A percentile compares a stretch with the other conserved stretches of the same genome.
These are phyloP conservation scores for Colletotrichum tanaceti DNA, from an alignment of 2,329 filamentous ascomycete species.

Conservation along the genomic window DNA sequence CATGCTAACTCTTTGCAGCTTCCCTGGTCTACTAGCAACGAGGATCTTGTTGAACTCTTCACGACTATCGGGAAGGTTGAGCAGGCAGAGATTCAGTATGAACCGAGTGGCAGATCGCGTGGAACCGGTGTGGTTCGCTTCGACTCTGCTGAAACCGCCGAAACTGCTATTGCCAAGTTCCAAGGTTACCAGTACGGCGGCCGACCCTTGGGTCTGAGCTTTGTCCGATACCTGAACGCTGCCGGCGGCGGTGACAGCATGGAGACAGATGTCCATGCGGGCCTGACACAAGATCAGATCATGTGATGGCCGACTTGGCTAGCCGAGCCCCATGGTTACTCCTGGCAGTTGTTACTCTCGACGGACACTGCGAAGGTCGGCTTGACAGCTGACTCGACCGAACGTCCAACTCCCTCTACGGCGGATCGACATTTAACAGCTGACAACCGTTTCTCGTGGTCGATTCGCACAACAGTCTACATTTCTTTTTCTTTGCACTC, in stretches of 20 bases:
- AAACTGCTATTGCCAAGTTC: conserved; percentile 96
- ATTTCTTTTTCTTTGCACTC: neutral
- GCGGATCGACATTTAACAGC: neutral
- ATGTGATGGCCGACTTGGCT: conserved; percentile 69
- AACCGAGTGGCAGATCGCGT: conserved; percentile 93
- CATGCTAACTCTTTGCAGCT: conserved; percentile 66
- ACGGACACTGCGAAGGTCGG: neutral
- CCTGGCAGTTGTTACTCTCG: too few relatives aligned
- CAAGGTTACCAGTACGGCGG: conserved; percentile 97
- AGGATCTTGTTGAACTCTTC: conserved; percentile 95
- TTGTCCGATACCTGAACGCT: conserved; percentile 88
- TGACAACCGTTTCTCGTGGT: conserved; percentile 18
- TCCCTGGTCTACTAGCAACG: conserved; percentile 98
- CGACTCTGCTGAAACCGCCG: conserved; percentile 82
- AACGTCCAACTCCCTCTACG: neutral
- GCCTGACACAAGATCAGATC: conserved; percentile 96
- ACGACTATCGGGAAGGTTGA: conserved; percentile 98
- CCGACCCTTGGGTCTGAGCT: conserved; percentile 90
- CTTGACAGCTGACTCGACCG: neutral
- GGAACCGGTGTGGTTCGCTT: conserved; percentile 98
- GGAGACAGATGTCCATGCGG: conserved; percentile 81
- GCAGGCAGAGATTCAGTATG: conserved; percentile 99
- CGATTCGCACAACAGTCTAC: conserved; percentile 6
- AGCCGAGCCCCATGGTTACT: too few relatives aligned
- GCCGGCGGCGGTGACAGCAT: conserved; percentile 75